Evolutionary conservation across 768 basidiomycete species (phyloP), one percentile per base, ranked within the genome.

Genomic region (Hortiboletus flavorubellus): DNA sequence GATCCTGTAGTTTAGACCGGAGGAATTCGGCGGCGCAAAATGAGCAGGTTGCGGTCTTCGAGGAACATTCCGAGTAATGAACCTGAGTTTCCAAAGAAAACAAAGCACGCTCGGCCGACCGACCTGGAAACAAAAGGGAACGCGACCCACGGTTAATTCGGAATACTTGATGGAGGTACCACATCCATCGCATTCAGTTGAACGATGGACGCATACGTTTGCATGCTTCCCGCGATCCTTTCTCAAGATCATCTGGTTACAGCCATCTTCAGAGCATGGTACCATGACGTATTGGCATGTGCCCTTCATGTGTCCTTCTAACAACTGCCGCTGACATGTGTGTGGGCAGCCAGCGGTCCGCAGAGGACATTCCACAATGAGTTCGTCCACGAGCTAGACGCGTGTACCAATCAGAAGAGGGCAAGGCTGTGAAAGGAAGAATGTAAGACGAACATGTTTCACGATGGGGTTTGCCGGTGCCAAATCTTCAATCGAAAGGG

Each of bases 351-450:
- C 91, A 2, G 76, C 73, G 15, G 64, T 58, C 23, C 76, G 75
- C 54, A 89, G 76, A 8, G 82, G 77, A 68, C 91, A 93, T 67
- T 86, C 82, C 0, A 93, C 89, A 14, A 79, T 41, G 42, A 93
- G 77, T 73, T 93, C 91, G 58, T 93, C 91, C 42, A 92, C 91
- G 49, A 93, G 80, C 90, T 93, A 59, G 18, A 59, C 48, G 47
- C 51, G 34, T 14, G 38, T 16, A 21, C 26, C n/a, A 18, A 46
- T 61, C 46, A 64, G 41, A 47, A 45, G 55, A 44, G 30, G 21
- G 26, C 31, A 30, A 21, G 40, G 46, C 8, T 49, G 50, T 43
- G 43, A n/a, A 59, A 43, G 29, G 39, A 49, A 56, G 46, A 26
- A 42, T n/a, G 33, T 8, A 11, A 47, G 50, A 66, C 70, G 46